A percentile compares a stretch with the other conserved stretches of the same genome.
phyloP scores from a whole-genome alignment of 352 stramenopile species.

The Aphanomyces astaci region DNA sequence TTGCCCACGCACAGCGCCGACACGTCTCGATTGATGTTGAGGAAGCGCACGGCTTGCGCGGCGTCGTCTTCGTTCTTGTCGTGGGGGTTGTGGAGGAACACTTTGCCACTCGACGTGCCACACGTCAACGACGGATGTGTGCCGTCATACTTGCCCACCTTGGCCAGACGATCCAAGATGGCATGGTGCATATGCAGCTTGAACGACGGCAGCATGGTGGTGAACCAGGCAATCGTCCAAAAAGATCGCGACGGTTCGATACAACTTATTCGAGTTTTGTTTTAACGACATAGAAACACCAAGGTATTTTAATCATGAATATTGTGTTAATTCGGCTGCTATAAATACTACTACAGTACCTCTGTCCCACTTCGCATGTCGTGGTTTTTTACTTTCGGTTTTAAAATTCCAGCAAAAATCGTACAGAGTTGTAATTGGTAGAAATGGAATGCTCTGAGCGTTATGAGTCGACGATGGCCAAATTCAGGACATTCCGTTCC shows the following conservation, averaged over 20 bases:
- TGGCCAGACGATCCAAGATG: conserved; percentile 62
- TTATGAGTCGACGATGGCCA: too few species aligned
- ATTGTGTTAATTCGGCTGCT: too few species aligned
- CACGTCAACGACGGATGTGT: conserved; percentile 65
- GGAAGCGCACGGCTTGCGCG: conserved; percentile 63
- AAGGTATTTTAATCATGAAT: not conserved
- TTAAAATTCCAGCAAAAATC: too few species aligned
- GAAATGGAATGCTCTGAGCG: too few species aligned
- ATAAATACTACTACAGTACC: too few species aligned
- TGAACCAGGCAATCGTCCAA: not conserved
- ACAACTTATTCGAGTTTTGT: too few species aligned
- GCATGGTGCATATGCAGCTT: conserved; percentile 75
- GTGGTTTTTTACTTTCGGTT: too few species aligned
- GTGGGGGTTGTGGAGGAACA: conserved; percentile 87
- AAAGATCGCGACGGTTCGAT: not conserved
- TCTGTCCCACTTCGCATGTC: too few species aligned
- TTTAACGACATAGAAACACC: not conserved
- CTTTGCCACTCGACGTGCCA: conserved; percentile 84
- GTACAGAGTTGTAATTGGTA: too few species aligned
- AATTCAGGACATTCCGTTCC: too few species aligned
- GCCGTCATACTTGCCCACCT: conserved; percentile 77
- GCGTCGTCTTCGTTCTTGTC: conserved; percentile 48
- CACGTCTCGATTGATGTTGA: conserved; percentile 90
- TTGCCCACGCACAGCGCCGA: conserved; percentile 69
- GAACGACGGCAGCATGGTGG: conserved; percentile 63